phyloP scores from a whole-genome alignment of 164 flowering plant genomes.

The Sextonia rubra region DNA sequence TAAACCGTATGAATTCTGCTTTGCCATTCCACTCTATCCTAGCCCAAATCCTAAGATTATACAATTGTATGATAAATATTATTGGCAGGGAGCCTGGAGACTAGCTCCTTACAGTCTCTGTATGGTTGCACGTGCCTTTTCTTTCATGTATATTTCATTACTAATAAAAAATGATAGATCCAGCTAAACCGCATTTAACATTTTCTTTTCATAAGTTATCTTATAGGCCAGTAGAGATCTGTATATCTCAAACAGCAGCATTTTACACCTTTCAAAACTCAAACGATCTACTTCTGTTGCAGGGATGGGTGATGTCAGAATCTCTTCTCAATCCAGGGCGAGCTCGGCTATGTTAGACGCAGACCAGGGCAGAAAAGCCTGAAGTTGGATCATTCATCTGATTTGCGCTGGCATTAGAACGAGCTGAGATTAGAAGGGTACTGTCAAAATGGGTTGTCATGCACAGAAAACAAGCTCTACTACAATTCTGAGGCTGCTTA shows the following conservation, averaged over 20 bases:
- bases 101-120: no score
- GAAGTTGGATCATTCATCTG: neutral
- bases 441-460: neutral
- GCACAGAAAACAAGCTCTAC: neutral
- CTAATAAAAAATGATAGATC: no score
- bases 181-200: no score
- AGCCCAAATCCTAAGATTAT: no score
- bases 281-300: slow-evolving; percentile 9
- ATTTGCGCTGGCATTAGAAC: neutral
- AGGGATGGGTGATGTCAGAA: slow-evolving; percentile 98
- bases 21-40: no score
- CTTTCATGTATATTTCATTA: no score
- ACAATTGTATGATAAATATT: no score
- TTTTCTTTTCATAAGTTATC: neutral
- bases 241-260: neutral
- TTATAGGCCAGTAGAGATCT: neutral
- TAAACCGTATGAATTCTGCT: no score
- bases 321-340: slow-evolving; percentile 94
- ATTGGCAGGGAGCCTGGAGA: no score
- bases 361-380: neutral
- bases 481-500: neutral
- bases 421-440: neutral
- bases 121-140: no score
- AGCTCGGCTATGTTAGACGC: slow-evolving; percentile 48
- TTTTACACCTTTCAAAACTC: neutral